phyloP scores from a whole-genome alignment of 2,329 filamentous ascomycete genomes.

The Trichoderma cornu-damae region DNA sequence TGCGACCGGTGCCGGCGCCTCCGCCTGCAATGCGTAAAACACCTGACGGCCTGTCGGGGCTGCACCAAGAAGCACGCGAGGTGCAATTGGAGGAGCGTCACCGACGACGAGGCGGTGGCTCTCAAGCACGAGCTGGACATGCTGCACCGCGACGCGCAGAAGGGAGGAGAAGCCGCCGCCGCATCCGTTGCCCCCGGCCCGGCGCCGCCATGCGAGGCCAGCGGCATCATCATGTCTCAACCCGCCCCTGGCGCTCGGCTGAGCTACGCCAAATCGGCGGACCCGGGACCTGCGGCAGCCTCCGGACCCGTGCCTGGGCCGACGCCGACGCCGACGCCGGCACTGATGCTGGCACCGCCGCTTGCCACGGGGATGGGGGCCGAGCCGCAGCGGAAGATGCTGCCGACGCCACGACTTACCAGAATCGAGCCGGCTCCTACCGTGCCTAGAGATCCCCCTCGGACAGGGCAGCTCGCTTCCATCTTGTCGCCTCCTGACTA shows the following conservation, averaged over 20 bases:
- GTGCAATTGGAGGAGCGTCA: slow-evolving; percentile 79
- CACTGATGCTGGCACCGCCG: background rate
- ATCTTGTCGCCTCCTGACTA: slow-evolving; percentile 18
- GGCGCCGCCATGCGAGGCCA: background rate
- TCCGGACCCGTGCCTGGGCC: background rate
- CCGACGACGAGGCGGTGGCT: slow-evolving; percentile 56
- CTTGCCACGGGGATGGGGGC: background rate
- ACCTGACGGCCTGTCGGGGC: slow-evolving; percentile 78
- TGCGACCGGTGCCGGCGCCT: slow-evolving; percentile 79
- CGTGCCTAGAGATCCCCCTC: slow-evolving; percentile 24
- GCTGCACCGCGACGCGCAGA: background rate
- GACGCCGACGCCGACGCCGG: background rate
- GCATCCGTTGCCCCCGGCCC: background rate
- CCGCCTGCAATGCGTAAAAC: slow-evolving; percentile 77
- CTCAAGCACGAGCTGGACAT: slow-evolving; percentile 30
- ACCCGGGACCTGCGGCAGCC: background rate
- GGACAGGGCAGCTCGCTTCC: slow-evolving; percentile 36
- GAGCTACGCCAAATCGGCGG: background rate
- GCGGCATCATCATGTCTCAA: background rate
- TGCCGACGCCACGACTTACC: background rate
- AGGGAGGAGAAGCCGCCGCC: background rate
- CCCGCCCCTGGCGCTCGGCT: background rate
- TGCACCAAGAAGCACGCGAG: slow-evolving; percentile 90
- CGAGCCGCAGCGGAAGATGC: background rate
- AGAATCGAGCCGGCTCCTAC: background rate